These are phyloP conservation scores for Collariella sp. DNA, from an alignment of 495 filamentous ascomycete species.

Conservation along the genomic window DNA sequence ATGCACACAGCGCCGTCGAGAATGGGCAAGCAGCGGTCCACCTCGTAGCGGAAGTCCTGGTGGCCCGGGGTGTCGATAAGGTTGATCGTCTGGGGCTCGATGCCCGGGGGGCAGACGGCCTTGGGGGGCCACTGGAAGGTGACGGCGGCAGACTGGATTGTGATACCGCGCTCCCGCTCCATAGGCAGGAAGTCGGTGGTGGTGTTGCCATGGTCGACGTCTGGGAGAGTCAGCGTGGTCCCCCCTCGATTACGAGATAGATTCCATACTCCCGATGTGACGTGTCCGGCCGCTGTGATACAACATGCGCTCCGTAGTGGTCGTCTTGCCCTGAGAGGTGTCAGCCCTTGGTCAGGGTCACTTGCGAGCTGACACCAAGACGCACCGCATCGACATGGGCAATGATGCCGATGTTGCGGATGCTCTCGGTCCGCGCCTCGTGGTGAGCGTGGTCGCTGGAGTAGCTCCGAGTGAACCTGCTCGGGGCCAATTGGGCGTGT, in stretches of 20 bases:
- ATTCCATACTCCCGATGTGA: constrained; percentile 70
- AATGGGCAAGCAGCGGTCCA: constrained; percentile 83
- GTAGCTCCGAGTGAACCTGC: constrained; percentile 3
- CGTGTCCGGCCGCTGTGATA: constrained; percentile 89
- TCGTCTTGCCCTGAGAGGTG: constrained; percentile 75
- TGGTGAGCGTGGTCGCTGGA: constrained; percentile 20
- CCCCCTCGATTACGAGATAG: constrained; percentile 11
- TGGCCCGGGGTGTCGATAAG: constrained; percentile 97
- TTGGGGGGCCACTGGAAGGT: constrained; percentile 73
- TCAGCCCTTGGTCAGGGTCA: neutral
- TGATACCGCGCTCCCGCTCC: constrained; percentile 88
- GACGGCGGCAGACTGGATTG: constrained; percentile 95
- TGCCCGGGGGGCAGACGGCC: constrained; percentile 26
- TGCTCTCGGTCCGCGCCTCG: constrained; percentile 38
- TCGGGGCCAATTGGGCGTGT: constrained; percentile 9
- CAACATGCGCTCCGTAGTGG: constrained; percentile 98
- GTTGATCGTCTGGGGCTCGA: constrained; percentile 56
- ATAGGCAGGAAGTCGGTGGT: constrained; percentile 96
- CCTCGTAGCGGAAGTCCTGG: constrained; percentile 97
- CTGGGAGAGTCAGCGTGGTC: constrained; percentile 29
- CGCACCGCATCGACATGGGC: constrained; percentile 94
- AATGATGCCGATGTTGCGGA: constrained; percentile 97
- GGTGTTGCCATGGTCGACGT: constrained; percentile 95
- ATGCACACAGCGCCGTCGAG: constrained; percentile 95
- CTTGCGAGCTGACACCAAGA: constrained; percentile 1